Evolutionary conservation across 1,284 basidiomycete genomes (phyloP), one percentile per base, ranked within the genome.

Genomic region (Ceratobasidium sp.): DNA sequence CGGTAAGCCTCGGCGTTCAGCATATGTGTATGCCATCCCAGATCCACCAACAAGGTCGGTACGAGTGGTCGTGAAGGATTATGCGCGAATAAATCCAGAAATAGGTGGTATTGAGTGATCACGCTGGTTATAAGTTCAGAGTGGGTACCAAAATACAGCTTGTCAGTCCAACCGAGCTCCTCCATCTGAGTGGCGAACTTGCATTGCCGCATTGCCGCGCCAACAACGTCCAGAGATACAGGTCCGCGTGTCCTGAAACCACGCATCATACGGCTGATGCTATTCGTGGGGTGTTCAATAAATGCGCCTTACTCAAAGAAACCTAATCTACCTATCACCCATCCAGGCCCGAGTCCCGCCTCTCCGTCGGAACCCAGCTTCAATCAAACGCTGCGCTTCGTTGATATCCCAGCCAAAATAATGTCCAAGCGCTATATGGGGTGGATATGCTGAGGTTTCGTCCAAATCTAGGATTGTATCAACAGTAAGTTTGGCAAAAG

Each of bases 21-120:
- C 73, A 80, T 79, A 63, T 80, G 80, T 18, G 80, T 81, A 51
- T 80, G 79, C 80, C 80, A 81, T 33, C 58, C 79, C 15, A 81
- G 53, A 53, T 81, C 80, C 15, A 81, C 78, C 56, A 80, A 63
- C 23, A 78, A 44, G 3, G 79, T 81, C 18, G 79, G 80, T 7
- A 81, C 79, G 20, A 69, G 60, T 10, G 64, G 58, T 18, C 42
- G 44, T 33, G 46, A 26, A 23, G 70, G 71, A 28, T 72, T 67
- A 61, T 53, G 69, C 15, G 58, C 63, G 44, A 73, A 72, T 5
- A 80, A 63, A 26, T 80, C 76, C 56, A 80, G 66, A 39, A 77
- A 80, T 4, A 39, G 49, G 49, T 80, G 79, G 46, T 78, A 80
- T 44, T 77, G 78, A 18, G 60, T 53, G 26, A 78, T 63, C 26